Base-by-base conservation (phyloP, 345 rosid species). In the Eucalyptus curtisii region DNA sequence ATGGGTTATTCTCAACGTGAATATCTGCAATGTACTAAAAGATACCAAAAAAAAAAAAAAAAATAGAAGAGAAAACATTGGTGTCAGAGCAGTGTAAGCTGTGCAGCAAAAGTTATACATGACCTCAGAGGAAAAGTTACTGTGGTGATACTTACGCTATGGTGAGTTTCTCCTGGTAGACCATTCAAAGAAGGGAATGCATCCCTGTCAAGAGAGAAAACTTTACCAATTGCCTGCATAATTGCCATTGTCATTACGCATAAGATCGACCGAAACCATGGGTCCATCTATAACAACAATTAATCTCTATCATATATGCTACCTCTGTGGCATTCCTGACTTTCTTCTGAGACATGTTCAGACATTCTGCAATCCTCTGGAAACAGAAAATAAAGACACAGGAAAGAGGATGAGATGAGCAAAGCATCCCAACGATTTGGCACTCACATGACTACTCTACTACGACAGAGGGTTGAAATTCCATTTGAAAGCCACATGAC, bases 261-360 rank as follows among this genome's bases (percentile, higher is more conserved):
- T 40, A 42, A 76, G 45, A 76, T 3, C 15, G 2, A 40, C 84
- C 1, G 5, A 76, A 22, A 76, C 47, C 84, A 76, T 40, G 84
- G 42, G 47, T 76, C 27, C 84, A 76, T 37, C 15, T 76, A 37
- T 76, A 25, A 76, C 44, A 76, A 42, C 30, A 76, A 76, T 44
- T 76, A 20, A 76, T 37, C 85, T 33, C 86, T 64, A 40, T 53
- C 45, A 82, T 13, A 64, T 61, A 66, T 48, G 27, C 79, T 94
- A 96, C 99, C 98, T 96, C 96, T 40, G 99, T 96, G 87, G 99
- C 99, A 91, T 97, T 97, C 91, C 94, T 92, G 86, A 97, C 98
- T 97, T 97, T 97, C 92, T 94, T 96, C 91, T 95, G 95, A 6
- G 99, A 96, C 96, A 97, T 96, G 90, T 96, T 97, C 89, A 97